Base-by-base conservation (phyloP, 768 basidiomycete species). In the Tulasnella calospora region DNA sequence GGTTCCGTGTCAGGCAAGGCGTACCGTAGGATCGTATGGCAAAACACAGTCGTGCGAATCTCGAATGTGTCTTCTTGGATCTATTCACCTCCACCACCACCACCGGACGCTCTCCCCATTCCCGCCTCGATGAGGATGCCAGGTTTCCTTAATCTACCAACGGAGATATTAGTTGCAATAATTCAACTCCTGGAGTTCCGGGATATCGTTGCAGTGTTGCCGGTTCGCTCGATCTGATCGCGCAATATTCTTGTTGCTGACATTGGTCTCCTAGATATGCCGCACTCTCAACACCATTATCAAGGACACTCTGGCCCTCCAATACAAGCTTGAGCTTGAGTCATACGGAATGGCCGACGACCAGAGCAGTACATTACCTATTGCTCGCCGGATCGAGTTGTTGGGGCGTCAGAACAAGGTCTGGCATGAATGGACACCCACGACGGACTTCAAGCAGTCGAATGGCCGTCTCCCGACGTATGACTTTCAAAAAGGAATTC, bases 401-500 rank as follows among this genome's bases (percentile, higher is more conserved):
- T 35, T 76, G 47, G 33, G 30, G 9, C 46, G 75, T 27, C 47
- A 55, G 27, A 33, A 44, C 30, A 41, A 17, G n/a, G 75, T 40
- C 19, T 76, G 75, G 75, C 38, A 61, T 8, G 55, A 51, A 21
- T 67, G 61, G 61, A 67, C 30, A 5, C 30, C 35, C 57, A 6
- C 47, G 1, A 21, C 51, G 17, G 55, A 38, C 41, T 21, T 40
- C 57, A 35, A 55, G 40, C 30, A 38, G 21, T 33, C 57, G 51
- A 36, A 33, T 38, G 51, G 36, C 17, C 38, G 30, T 12, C 47
- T 76, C 27, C 46, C 75, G 0, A 61, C 75, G 57, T 76, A 76
- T 33, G 75, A 76, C 55, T 61, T 76, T 15, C 75, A 76, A 27
- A 76, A 76, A 36, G 75, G 75, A 12, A 61, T 76, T 15, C 41